Conservation (phyloP, 2,329 filamentous ascomycete species). For the Karstenula rhodostoma region DNA sequence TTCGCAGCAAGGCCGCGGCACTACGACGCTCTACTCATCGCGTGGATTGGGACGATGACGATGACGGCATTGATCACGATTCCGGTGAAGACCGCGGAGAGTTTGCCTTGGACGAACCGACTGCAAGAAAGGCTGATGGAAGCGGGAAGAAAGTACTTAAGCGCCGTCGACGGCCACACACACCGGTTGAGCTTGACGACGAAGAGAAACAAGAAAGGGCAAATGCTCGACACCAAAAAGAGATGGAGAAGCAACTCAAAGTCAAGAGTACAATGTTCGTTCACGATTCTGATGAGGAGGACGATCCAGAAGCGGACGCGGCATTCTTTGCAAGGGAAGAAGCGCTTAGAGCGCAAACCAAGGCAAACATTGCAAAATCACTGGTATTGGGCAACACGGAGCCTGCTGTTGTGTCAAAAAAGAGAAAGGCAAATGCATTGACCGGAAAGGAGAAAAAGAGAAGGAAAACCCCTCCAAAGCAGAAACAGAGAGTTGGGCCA, state of each 20-base stretch:
- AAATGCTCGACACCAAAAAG: constrained; percentile 68
- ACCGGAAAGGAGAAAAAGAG: constrained; percentile 37
- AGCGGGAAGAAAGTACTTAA: constrained; percentile 61
- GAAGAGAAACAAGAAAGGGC: constrained; percentile 67
- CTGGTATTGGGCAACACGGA: constrained; percentile 54
- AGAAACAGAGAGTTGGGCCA: constrained; percentile 34
- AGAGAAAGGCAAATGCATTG: constrained; percentile 42
- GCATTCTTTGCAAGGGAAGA: constrained; percentile 83
- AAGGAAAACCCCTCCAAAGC: constrained; percentile 42
- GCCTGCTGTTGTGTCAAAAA: constrained; percentile 34
- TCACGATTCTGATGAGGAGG: constrained; percentile 86
- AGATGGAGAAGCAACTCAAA: constrained; percentile 77
- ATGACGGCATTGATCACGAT: constrained; percentile 66
- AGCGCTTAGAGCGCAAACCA: constrained; percentile 66
- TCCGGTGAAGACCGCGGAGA: constrained; percentile 63
- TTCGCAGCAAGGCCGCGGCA: constrained; percentile 73
- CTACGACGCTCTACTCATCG: constrained; percentile 48
- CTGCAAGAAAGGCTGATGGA: constrained; percentile 62
- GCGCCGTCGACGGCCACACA: constrained; percentile 65
- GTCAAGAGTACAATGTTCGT: constrained; percentile 89
- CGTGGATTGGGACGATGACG: constrained; percentile 75
- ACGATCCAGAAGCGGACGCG: constrained; percentile 76
- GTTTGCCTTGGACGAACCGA: constrained; percentile 75
- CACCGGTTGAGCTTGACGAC: constrained; percentile 67
- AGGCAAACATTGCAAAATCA: constrained; percentile 56